Evolutionary conservation across 331 rosid species (phyloP).

Genomic region (Dryas integrifolia): DNA sequence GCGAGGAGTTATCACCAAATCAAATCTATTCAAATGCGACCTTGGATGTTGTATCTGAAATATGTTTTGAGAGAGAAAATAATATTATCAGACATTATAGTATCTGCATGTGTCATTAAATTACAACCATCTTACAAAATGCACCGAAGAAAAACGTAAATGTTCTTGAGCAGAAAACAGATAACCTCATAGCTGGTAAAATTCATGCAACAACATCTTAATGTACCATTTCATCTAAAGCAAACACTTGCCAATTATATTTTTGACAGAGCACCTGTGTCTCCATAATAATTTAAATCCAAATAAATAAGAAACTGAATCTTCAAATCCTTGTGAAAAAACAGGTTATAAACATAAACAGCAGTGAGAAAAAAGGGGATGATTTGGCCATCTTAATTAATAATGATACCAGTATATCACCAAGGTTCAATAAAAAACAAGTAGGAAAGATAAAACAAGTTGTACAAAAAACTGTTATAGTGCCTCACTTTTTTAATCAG

Average conservation of each 20-base stretch:
- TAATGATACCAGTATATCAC: background rate
- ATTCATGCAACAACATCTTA: background rate
- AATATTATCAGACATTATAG: slow-evolving; percentile 22
- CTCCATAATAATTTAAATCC: background rate
- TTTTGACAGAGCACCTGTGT: background rate
- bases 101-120: background rate
- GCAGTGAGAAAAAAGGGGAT: background rate
- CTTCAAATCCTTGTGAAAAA: background rate
- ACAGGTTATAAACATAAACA: background rate
- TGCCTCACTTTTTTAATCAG: slow-evolving; percentile 1
- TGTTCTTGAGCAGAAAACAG: background rate
- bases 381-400: background rate
- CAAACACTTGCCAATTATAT: background rate
- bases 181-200: background rate
- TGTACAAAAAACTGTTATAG: background rate
- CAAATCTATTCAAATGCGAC: slow-evolving; percentile 66
- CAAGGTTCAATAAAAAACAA: background rate
- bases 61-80: slow-evolving; percentile 18
- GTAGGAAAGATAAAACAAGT: background rate
- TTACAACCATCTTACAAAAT: background rate
- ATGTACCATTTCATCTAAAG: background rate
- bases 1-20: slow-evolving; percentile 77
- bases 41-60: slow-evolving; percentile 96
- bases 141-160: background rate
- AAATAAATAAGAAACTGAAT: background rate